Evolutionary conservation across 2,329 filamentous ascomycete species (phyloP).

Genomic region (Hypoxylon sp.): DNA sequence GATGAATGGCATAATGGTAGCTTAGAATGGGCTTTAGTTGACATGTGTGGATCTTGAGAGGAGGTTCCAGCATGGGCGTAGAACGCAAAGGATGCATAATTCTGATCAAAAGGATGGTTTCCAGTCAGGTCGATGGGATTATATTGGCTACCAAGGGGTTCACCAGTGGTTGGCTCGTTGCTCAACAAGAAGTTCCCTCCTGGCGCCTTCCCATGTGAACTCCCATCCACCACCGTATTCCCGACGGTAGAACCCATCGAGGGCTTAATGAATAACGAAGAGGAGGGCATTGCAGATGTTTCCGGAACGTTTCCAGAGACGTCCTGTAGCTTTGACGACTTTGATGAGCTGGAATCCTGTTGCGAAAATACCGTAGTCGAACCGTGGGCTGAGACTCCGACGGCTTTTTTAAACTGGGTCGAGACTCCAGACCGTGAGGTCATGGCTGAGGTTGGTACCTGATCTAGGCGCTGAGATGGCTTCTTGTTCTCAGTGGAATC

Average conservation of each 20-base stretch:
- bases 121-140: constrained; percentile 26
- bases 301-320: background rate
- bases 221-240: background rate
- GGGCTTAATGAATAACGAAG: background rate
- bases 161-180: background rate
- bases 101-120: background rate
- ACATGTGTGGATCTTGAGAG: background rate
- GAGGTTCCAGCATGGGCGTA: background rate
- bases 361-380: background rate
- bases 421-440: background rate
- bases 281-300: background rate
- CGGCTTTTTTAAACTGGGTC: constrained; percentile 6
- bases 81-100: background rate
- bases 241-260: background rate
- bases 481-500: constrained; percentile 13
- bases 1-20: background rate
- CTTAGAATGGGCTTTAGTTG: background rate
- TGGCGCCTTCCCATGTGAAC: background rate
- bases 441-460: background rate
- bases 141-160: constrained; percentile 4
- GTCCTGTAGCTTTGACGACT: background rate
- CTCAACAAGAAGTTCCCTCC: background rate
- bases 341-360: background rate
- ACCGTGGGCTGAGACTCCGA: background rate
- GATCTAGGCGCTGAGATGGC: constrained; percentile 5